Percentiles rank a stretch among this genome's conserved stretches.
Conservation (phyloP, 2,329 filamentous ascomycete species). For the Phialophora verrucosa region DNA sequence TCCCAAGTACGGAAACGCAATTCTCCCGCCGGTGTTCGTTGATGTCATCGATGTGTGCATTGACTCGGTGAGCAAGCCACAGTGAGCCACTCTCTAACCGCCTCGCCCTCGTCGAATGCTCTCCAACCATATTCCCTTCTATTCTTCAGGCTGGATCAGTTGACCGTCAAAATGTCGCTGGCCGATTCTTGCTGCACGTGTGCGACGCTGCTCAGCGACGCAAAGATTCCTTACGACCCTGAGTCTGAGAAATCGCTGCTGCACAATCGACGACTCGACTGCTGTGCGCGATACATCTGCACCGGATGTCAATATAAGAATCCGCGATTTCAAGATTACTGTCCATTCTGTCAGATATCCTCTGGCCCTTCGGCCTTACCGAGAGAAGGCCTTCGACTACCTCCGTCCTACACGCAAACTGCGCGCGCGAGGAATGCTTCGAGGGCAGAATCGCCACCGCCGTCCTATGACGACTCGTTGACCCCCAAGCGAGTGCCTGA, state of each 20-base stretch:
- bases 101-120: not conserved
- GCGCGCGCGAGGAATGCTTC: not conserved
- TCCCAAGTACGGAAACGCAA: no score
- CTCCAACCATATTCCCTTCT: not conserved
- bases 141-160: not conserved
- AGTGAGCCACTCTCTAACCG: no score
- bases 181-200: conserved; percentile 69
- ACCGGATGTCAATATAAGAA: conserved; percentile 71
- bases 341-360: conserved; percentile 79
- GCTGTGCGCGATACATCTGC: conserved; percentile 75
- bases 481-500: conserved; percentile 13
- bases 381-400: conserved; percentile 63
- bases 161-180: conserved; percentile 20
- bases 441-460: conserved; percentile 26
- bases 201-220: conserved; percentile 64
- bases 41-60: no score
- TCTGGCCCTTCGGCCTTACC: conserved; percentile 63
- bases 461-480: conserved; percentile 29
- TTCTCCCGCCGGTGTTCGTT: no score
- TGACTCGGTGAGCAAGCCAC: no score
- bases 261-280: conserved; percentile 66
- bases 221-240: conserved; percentile 59
- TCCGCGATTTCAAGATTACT: conserved; percentile 68
- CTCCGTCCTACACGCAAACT: conserved; percentile 41
- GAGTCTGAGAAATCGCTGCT: conserved; percentile 66